Conservation (phyloP, 2,329 filamentous ascomycete species). For the Nakataea oryzae region DNA sequence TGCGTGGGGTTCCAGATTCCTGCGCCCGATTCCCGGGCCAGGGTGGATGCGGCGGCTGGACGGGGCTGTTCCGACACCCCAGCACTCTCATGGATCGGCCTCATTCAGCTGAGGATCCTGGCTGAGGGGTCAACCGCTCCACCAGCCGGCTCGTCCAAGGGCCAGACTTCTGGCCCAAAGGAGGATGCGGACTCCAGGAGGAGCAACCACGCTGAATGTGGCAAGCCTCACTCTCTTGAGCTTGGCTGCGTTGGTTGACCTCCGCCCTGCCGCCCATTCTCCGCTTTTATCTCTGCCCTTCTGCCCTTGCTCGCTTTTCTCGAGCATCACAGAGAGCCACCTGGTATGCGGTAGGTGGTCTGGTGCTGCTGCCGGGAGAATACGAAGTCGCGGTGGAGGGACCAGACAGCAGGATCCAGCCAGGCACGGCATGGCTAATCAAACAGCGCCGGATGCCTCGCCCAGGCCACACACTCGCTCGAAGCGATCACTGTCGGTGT, state of each 20-base stretch:
- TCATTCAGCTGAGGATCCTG: neutral
- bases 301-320: neutral
- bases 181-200: no score
- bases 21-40: neutral
- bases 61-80: neutral
- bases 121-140: no score
- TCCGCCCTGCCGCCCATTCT: neutral
- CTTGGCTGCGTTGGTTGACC: neutral
- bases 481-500: neutral
- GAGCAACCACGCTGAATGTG: no score
- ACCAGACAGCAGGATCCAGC: neutral
- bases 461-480: neutral
- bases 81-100: neutral
- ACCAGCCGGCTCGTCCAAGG: neutral
- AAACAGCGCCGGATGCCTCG: neutral
- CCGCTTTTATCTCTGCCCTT: neutral
- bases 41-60: neutral
- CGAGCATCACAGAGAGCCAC: neutral
- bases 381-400: neutral
- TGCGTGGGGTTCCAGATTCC: neutral
- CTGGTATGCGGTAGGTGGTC: neutral
- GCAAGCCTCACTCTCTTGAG: no score
- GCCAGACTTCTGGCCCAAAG: neutral
- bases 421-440: no score
- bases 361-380: neutral